Base-by-base conservation (phyloP, 306 rosid species). In the Sicyos edulis region DNA sequence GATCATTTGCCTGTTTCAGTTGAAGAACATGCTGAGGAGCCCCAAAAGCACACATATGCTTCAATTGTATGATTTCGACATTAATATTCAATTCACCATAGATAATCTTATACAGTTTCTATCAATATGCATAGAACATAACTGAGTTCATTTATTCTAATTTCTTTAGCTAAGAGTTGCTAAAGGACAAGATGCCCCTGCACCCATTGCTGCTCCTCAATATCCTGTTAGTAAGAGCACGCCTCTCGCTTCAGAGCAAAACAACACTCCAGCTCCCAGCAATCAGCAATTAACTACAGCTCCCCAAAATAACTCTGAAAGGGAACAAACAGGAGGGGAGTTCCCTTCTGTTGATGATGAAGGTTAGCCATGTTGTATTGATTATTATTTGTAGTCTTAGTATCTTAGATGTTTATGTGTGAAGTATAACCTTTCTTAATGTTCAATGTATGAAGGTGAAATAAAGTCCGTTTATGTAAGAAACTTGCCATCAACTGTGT, bases 21-120 rank as follows among this genome's bases (percentile, higher is more conserved):
- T 59, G 98, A 88, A 57, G 97, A 90, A 79, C 75, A 88, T 72
- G 62, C 80, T n/a, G 98, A 85, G 78, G 97, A 90, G 85, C 96
- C 92, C 56, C 97, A 86, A 76, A 93, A 88, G 85, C 97, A 88
- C 79, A 93, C 98, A 59, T 93, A 93, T 72, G 98, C 98, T 64
- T 90, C 98, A 53, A 90, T 93, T 73, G 98, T 93, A 91, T 71
- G 90, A 61, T 74, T 77, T 73, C 5, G 50, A 77, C 60, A 75
- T 57, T 78, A 49, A 21, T 72, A 58, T 44, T 66, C 76, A 54
- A 32, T 50, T 47, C 24, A 26, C 7, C 49, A 13, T 47, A 19
- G 34, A 44, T 12, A 21, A 49, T 4, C 26, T 21, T 70, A 32
- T 11, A 72, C 78, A 58, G 69, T 47, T 60, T 45, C 53, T 74